phyloP scores from a whole-genome alignment of 331 rosid genomes.

The Pyrus hybrid region DNA sequence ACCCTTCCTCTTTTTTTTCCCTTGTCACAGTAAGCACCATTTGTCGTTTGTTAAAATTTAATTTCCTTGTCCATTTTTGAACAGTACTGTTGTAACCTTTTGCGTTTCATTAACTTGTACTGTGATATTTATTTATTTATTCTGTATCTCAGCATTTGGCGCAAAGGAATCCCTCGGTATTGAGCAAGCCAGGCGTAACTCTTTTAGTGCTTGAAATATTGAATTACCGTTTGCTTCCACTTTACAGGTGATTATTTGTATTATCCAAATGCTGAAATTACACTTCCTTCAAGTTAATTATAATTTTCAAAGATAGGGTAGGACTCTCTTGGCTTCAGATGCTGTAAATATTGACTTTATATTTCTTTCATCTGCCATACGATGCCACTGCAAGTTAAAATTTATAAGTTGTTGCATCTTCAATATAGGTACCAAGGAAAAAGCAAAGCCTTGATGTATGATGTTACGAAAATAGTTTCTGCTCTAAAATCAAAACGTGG shows the following conservation, averaged over 20 bases:
- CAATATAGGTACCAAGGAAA: conserved; percentile 82
- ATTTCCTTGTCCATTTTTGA: background rate
- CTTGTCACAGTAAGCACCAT: background rate
- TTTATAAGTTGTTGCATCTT: conserved; percentile 15
- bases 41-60: background rate
- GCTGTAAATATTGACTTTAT: background rate
- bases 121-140: conserved; percentile 7
- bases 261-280: background rate
- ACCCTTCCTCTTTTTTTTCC: background rate
- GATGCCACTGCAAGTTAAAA: conserved; percentile 8
- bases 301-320: background rate
- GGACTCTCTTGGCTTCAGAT: background rate
- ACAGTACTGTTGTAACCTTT: background rate
- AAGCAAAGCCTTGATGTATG: conserved; percentile 94
- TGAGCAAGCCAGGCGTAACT: conserved; percentile 94
- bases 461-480: conserved; percentile 89
- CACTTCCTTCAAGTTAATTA: background rate
- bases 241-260: conserved; percentile 64
- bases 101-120: background rate
- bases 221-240: conserved; percentile 96
- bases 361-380: background rate
- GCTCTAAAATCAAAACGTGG: conserved; percentile 82
- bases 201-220: conserved; percentile 92
- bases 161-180: conserved; percentile 66
- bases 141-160: conserved; percentile 61